Evolutionary conservation across 1,284 basidiomycete genomes (phyloP), one percentile per base, ranked within the genome.

Genomic region (Trichosporon sp.): DNA sequence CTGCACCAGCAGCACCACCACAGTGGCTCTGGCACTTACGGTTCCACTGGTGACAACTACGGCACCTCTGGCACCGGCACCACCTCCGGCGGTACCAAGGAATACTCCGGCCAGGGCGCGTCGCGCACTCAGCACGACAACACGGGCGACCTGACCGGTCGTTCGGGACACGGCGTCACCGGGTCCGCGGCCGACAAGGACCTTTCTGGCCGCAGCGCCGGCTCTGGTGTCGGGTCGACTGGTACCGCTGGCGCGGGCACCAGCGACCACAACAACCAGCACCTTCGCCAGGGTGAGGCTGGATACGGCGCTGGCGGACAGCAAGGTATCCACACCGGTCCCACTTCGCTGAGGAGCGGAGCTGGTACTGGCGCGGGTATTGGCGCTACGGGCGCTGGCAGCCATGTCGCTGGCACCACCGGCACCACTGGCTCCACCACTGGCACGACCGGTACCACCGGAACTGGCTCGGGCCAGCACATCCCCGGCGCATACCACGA

Each of bases 71-170:
- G 46, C 46, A n/a, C 46, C 46, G n/a, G 8, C 38, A 10, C 8
- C 11, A 48, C 46, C 46, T 31, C 21, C 19, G 59, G 32, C 32
- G 59, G 59, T 2, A 63, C 59, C 5, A 63, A 63, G 59, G 59
- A 63, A 32, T 63, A 63, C 59, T 14, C 31, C 7, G 59, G 59
- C 59, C 59, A 63, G 32, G 59, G 59, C 32, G 59, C 59, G 4
- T 10, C 19, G 59, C 59, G 59, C 59, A 37, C 59, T 5, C 31
- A 63, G 10, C 59, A 31, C 59, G 59, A 63, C 59, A 63, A 63
- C 59, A 63, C 59, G 14, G 59, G 59, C 59, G 59, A 63, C 59
- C 32, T 63, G 32, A 63, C 59, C 32, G 59, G 59, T 5, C 59
- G 59, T 16, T 63, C 59, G 14, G 59, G 59, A 5, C 59, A 63